phyloP scores from a whole-genome alignment of 495 filamentous ascomycete genomes.

The Hypoxylon fuscum region DNA sequence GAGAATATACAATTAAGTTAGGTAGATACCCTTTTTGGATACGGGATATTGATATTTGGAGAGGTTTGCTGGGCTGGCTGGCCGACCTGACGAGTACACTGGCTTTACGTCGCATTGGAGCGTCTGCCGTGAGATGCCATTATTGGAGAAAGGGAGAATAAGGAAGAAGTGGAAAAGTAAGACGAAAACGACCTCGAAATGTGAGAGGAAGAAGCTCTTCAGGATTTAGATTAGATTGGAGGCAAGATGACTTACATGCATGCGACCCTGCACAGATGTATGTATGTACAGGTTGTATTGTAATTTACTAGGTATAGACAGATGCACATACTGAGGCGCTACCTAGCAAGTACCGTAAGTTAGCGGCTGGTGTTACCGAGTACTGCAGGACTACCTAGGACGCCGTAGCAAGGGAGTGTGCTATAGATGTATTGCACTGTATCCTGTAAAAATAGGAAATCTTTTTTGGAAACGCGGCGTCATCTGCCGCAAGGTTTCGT shows the following conservation, averaged over 20 bases:
- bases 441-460: constrained; percentile 41
- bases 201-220: constrained; percentile 28
- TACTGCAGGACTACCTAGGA: constrained; percentile 9
- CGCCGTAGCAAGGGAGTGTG: neutral
- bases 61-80: constrained; percentile 29
- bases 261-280: neutral
- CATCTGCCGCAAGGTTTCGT: constrained; percentile 39
- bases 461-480: constrained; percentile 29
- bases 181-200: constrained; percentile 34
- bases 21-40: constrained; percentile 31
- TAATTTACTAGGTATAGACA: constrained; percentile 4
- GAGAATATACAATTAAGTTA: constrained; percentile 14
- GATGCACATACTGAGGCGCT: constrained; percentile 21
- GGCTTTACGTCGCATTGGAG: constrained; percentile 30
- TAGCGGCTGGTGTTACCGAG: constrained; percentile 1
- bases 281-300: neutral
- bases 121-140: constrained; percentile 33
- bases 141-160: constrained; percentile 24
- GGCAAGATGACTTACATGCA: constrained; percentile 37
- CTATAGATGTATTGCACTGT: constrained; percentile 19
- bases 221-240: constrained; percentile 33
- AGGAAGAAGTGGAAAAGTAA: constrained; percentile 24
- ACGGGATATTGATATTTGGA: constrained; percentile 34
- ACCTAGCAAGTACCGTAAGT: neutral
- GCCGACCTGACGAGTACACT: constrained; percentile 37